Evolutionary conservation across 2,329 filamentous ascomycete species (phyloP).

Genomic region (Colletotrichum aenigma): DNA sequence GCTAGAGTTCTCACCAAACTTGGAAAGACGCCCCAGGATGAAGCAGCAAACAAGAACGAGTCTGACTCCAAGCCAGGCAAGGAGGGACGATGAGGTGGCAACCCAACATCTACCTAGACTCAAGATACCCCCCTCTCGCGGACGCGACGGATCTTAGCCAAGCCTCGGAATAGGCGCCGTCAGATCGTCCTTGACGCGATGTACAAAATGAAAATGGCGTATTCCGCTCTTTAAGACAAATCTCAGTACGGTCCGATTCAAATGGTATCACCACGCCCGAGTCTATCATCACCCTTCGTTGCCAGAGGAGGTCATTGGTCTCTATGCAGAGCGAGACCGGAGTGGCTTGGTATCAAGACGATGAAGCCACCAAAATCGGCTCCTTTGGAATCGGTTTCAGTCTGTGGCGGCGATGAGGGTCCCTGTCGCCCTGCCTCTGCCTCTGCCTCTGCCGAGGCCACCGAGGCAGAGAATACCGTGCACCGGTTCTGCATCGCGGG

Average conservation of each 20-base stretch:
- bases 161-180: background rate
- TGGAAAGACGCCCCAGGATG: constrained; percentile 32
- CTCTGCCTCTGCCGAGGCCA: background rate
- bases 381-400: constrained; percentile 6
- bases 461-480: background rate
- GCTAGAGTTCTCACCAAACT: constrained; percentile 60
- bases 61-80: constrained; percentile 13
- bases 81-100: constrained; percentile 12
- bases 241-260: constrained; percentile 4
- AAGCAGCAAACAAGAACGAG: background rate
- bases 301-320: background rate
- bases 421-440: background rate
- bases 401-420: background rate
- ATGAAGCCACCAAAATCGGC: constrained; percentile 13
- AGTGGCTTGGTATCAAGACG: background rate
- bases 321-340: constrained; percentile 10
- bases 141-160: background rate
- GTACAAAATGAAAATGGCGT: constrained; percentile 16
- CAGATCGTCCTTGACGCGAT: background rate
- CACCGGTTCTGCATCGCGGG: constrained; percentile 8
- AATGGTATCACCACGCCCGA: background rate
- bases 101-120: constrained; percentile 8
- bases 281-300: background rate
- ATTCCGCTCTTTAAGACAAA: constrained; percentile 5
- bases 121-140: background rate